A percentile compares a stretch with the other conserved stretches of the same genome.
Conservation (phyloP, 1,139 yeast genomes). For the Yamadazyma aaseri region DNA sequence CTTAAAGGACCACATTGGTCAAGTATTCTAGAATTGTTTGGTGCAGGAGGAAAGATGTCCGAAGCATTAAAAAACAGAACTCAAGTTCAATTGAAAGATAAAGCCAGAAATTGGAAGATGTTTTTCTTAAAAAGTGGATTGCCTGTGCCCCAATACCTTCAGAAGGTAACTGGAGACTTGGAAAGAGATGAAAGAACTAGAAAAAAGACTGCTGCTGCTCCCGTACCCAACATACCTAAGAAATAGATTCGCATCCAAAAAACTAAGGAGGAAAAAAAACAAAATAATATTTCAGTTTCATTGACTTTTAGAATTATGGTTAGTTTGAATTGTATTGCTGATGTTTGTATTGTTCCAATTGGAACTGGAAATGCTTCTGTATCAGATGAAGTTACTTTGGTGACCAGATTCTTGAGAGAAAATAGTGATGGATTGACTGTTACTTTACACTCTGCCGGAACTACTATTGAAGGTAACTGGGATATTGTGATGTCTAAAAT, state of each 20-base stretch:
- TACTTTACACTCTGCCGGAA: slow-evolving; percentile 84
- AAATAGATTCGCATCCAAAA: slow-evolving; percentile 2
- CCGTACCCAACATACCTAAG: slow-evolving; percentile 23
- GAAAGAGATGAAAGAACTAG: slow-evolving; percentile 50
- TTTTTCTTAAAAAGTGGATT: slow-evolving; percentile 70
- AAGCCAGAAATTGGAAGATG: slow-evolving; percentile 93
- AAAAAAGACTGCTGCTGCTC: slow-evolving; percentile 46
- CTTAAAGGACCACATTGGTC: slow-evolving; percentile 93
- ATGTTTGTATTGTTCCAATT: slow-evolving; percentile 82
- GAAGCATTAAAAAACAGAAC: slow-evolving; percentile 84
- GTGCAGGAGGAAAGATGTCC: slow-evolving; percentile 85
- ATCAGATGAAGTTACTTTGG: slow-evolving; percentile 71
- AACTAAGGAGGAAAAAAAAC: not conserved
- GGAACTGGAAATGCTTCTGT: slow-evolving; percentile 80
- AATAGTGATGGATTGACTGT: slow-evolving; percentile 54
- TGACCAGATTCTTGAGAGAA: slow-evolving; percentile 60
- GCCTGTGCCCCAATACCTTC: slow-evolving; percentile 75
- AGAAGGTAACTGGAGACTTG: slow-evolving; percentile 83
- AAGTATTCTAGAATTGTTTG: slow-evolving; percentile 79
- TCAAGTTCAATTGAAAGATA: slow-evolving; percentile 90
- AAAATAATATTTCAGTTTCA: not conserved
- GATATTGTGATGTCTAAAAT: slow-evolving; percentile 75
- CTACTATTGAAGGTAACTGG: slow-evolving; percentile 94
- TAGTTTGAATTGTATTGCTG: slow-evolving; percentile 69
- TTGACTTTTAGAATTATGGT: too few species aligned